Base-by-base conservation (phyloP, 345 rosid species). In the Salix purpurea region DNA sequence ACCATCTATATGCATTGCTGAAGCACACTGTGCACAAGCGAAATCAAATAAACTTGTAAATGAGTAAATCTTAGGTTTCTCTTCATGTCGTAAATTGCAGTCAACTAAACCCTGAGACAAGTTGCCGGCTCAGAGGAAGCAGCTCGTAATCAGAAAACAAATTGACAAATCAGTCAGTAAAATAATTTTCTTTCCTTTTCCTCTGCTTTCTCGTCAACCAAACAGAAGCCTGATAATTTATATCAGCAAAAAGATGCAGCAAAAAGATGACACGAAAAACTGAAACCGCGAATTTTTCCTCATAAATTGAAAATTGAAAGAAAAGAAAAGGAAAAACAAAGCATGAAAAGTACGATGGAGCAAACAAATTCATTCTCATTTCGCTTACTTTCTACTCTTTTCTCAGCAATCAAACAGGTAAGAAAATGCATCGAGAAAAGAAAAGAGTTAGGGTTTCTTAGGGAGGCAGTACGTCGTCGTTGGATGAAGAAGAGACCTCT, bases 401-500 rank as follows among this genome's bases (percentile, higher is more conserved):
- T 67, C 75, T 68, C 74, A 21, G 73, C 67, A 75, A 80, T 73
- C 48, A 74, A 71, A 67, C 82, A 71, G 50, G 65, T 37, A 60
- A 56, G 26, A 8, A 62, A 28, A 60, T 21, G 37, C 60, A 32
- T 30, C 54, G n/a, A 50, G 37, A 72, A 36, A 6, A 62, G 26
- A 6, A 15, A 71, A 4, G 42, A 30, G 60, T 26, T 65, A 69
- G 68, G 64, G 39, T 36, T 39, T 30, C 21, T 6, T 18, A 65
- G 11, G 42, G 78, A 60, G 64, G 13, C n/a, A 62, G 60, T 86
- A 85, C 93, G 64, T 85, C 92, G 73, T 81, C 88, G 12, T 73
- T 68, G 4, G 69, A 26, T 3, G 97, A 89, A 72, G 88, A 79
- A 67, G 95, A 87, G 78, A 94, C 90, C 81, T 94, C 96, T 85